phyloP scores from a whole-genome alignment of 73 alveolate species.

The Loxodes magnus region DNA sequence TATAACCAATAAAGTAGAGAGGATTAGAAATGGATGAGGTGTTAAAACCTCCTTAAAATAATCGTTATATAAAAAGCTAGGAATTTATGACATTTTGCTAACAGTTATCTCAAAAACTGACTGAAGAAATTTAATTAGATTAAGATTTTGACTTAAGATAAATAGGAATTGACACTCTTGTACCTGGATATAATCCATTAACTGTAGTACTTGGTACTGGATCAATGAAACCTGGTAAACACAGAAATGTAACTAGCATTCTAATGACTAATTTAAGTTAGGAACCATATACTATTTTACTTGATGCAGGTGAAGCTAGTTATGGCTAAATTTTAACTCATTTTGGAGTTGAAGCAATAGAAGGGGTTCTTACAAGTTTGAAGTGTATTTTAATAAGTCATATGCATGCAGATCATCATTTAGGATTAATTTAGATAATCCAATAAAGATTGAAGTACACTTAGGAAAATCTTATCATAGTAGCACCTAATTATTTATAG shows the following conservation, averaged over 20 bases:
- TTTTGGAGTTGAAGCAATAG: slow-evolving; percentile 22
- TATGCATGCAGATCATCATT: slow-evolving; percentile 95
- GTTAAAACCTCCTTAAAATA: too few relatives aligned
- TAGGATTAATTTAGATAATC: slow-evolving; percentile 75
- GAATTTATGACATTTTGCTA: too few relatives aligned
- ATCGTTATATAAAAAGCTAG: too few relatives aligned
- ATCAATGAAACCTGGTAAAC: slow-evolving; percentile 77
- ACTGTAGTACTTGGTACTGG: slow-evolving; percentile 73
- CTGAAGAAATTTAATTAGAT: too few relatives aligned
- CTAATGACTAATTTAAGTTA: too few relatives aligned
- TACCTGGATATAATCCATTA: slow-evolving; percentile 38
- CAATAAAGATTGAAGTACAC: slow-evolving; percentile 59
- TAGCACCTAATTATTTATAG: slow-evolving; percentile 69
- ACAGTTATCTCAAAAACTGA: too few relatives aligned
- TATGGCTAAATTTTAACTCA: slow-evolving; percentile 41
- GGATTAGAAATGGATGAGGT: too few relatives aligned
- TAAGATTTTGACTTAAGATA: too few relatives aligned
- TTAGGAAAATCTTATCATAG: slow-evolving; percentile 41
- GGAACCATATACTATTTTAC: too few relatives aligned
- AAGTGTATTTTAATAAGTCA: slow-evolving; percentile 80
- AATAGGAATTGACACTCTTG: slow-evolving; percentile 1
- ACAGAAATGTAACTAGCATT: slow-evolving; percentile 64
- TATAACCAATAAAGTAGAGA: too few relatives aligned
- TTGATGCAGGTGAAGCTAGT: slow-evolving; percentile 49
- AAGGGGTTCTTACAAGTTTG: slow-evolving; percentile 44